phyloP scores from a whole-genome alignment of 768 basidiomycete species.

The Naganishia vaughanmartiniae region DNA sequence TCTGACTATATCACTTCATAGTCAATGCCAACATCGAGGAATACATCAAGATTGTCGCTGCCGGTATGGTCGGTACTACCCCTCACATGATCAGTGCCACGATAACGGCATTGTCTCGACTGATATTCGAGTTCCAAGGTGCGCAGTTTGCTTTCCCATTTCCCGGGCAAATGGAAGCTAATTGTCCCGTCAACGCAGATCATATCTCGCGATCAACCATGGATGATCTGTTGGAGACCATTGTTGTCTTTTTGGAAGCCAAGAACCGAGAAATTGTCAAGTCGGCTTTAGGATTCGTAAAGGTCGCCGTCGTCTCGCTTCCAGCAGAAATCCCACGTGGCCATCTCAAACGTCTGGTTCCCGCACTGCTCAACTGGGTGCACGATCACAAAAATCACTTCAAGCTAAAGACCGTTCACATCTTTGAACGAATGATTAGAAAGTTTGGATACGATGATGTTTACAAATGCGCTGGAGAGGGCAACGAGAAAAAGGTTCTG shows the following conservation, averaged over 20 bases:
- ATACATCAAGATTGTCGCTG: constrained; percentile 94
- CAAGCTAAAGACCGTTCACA: constrained; percentile 92
- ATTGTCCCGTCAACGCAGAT: constrained; percentile 56
- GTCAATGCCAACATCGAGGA: constrained; percentile 73
- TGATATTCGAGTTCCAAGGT: constrained; percentile 97
- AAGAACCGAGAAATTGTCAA: constrained; percentile 97
- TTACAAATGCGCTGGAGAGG: constrained; percentile 64
- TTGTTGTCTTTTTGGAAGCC: constrained; percentile 80
- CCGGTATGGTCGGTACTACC: constrained; percentile 84
- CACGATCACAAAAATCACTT: constrained; percentile 99
- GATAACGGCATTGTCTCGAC: constrained; percentile 85
- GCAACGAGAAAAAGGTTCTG: constrained; percentile 81
- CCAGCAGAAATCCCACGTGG: constrained; percentile 69
- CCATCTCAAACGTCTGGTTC: constrained; percentile 73
- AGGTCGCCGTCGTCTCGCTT: constrained; percentile 84
- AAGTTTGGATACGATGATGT: constrained; percentile 86
- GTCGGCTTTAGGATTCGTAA: constrained; percentile 89
- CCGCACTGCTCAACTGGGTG: constrained; percentile 82
- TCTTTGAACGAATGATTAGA: constrained; percentile 91
- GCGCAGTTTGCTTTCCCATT: constrained; percentile 31
- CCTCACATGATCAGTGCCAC: constrained; percentile 99
- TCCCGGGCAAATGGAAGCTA: not conserved
- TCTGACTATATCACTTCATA: constrained; percentile 32
- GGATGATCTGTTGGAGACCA: constrained; percentile 76
- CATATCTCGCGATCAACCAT: constrained; percentile 69